Base-by-base conservation (phyloP, 2,329 filamentous ascomycete species). In the Cercospora zeae-maydis region DNA sequence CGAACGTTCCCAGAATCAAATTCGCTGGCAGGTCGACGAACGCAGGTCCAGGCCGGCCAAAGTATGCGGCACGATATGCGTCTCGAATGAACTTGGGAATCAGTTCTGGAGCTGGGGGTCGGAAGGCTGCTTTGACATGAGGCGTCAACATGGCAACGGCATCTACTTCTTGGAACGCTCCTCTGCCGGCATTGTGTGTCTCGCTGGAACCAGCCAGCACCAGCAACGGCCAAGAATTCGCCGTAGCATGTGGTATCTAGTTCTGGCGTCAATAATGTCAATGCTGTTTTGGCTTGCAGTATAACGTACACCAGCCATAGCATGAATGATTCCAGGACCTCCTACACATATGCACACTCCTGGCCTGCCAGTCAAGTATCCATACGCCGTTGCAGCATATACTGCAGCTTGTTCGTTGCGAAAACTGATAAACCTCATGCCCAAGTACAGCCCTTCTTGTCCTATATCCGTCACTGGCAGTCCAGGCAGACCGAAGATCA, bases 341-440 rank as follows among this genome's bases (percentile, higher is more conserved):
- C 83, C 84, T 2, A 86, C 83, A n/a, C 84, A 80, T 39, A 86
- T 75, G 70, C 83, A 85, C 9, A 86, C 81, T 2, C 83, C 84
- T 3, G 83, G 83, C 59, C 72, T 78, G 19, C 83, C 83, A 2
- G 82, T 85, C 67, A 86, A 76, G 66, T 84, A 86, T 13, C 83
- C 83, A 78, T 86, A 85, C 5, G 81, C 81, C 53, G 81, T 83
- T 2, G 84, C 83, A 10, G 84, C 83, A 76, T 86, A 86, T 66
- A 79, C 80, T 33, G 81, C 82, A 10, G 84, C 82, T 72, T 86
- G 83, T 67, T 86, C 83, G 66, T 86, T 86, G 31, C 84, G 76
- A 67, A 85, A 86, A 27, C 79, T 83, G 57, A 86, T 81, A 72
- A 85, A 86, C 31, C 82, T 78, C 64, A 86, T 84, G 0, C 83